Base-by-base conservation (phyloP, 345 rosid genomes). In the Nasturtium officinale region DNA sequence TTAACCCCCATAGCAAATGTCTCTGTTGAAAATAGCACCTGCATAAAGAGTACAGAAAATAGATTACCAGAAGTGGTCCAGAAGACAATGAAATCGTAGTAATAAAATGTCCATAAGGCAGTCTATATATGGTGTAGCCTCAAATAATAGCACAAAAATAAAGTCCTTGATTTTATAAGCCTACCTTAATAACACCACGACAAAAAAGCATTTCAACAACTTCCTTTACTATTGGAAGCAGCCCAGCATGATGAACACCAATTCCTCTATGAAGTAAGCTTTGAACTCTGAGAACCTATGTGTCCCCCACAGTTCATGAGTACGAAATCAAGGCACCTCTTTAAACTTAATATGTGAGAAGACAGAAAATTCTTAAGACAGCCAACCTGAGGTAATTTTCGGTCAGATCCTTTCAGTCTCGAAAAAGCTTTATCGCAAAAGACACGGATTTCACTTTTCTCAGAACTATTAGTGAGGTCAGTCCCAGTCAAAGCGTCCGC, bases 1-100 rank as follows among this genome's bases (percentile, higher is more conserved):
- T 94, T 94, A 47, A 94, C 99, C 63, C 99, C 99, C 99, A 94
- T 94, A 25, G 99, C 97, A 82, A 94, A 94, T 77, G 97, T 94
- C 85, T 94, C 99, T 2, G 99, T 94, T 71, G 99, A 91, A 83
- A 94, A 94, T 70, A 94, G 78, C 52, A 94, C 90, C 99, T 94
- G 73, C 32, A 78, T 59, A 56, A 72, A 67, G 68, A 85, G 71
- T 43, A 78, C 20, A 61, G 46, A 61, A 25, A 61, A 72, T 5
- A 18, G 16, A 43, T 61, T 32, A 32, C 59, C 46, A 42, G n/a
- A 68, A 69, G 75, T 16, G 7, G 35, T 20, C 40, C 3, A 0
- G 5, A 63, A 16, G 33, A 37, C 11, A 56, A 37, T 10, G 5
- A 12, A 67, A 21, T 54, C 11, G 12, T 51, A 47, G 62, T 52